Evolutionary conservation across 305 asterid genomes (phyloP), one percentile per base, ranked within the genome.

Genomic region (Salvia sclarea): DNA sequence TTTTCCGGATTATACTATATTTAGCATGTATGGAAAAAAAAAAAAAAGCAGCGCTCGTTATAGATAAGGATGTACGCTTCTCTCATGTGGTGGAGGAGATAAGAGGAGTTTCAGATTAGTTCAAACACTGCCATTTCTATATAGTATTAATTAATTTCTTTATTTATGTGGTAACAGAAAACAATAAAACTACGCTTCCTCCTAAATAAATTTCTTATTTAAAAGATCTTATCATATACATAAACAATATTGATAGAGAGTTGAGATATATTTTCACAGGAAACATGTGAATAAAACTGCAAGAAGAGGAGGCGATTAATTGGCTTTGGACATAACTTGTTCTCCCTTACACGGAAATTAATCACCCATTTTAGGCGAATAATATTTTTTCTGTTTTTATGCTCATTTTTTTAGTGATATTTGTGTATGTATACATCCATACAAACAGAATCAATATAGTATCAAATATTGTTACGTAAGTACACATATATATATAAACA

Each of bases 101-200:
- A 41, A 61, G 67, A 61, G 50, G 40, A 54, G 37, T 5, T 61
- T 57, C 24, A 61, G 38, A 61, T 21, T 53, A 40, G n/a, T 61
- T 40, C 53, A 41, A 61, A 43, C 38, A 3, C 53, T 13, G 24
- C 38, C 24, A 3, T 25, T 30, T 2, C 14, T 40, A 21, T 22
- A 21, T n/a, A n/a, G n/a, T n/a, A n/a, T n/a, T n/a, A n/a, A n/a
- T n/a, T n/a, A n/a, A n/a, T 61, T 21, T 22, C 45, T 60, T 10
- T 40, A 60, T 59, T 59, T 18, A 49, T 38, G 49, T 10, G 6
- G 20, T 37, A 17, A 49, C 31, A 58, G 48, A 58, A 58, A 58
- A 37, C 49, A 59, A 59, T 0, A 18, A 0, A 59, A 11, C 11
- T 10, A 38, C 47, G 18, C 31, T 60, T 37, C n/a, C n/a, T n/a